A percentile compares a stretch with the other conserved stretches of the same genome.
Conservation (phyloP, 768 basidiomycete species). For the Flagelloscypha sp. region DNA sequence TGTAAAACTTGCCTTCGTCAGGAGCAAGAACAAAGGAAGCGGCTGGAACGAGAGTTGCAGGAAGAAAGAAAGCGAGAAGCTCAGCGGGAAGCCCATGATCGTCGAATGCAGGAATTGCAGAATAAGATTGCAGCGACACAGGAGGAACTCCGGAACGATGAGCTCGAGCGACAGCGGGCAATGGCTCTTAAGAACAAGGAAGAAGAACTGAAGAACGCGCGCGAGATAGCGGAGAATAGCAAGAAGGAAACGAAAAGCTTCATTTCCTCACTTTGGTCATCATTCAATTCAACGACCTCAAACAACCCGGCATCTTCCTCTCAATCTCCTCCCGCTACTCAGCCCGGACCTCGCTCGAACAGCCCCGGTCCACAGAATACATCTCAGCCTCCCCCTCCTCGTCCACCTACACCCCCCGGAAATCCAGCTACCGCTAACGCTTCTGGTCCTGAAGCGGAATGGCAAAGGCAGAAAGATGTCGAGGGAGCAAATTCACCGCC, state of each 20-base stretch:
- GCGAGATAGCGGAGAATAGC: too few relatives aligned
- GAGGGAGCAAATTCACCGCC: slow-evolving; percentile 28
- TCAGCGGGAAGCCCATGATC: slow-evolving; percentile 34
- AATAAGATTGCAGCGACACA: slow-evolving; percentile 27
- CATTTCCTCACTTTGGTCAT: background rate
- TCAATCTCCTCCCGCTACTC: too few relatives aligned
- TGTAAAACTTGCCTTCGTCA: slow-evolving; percentile 45
- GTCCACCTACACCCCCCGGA: background rate
- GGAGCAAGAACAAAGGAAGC: slow-evolving; percentile 30
- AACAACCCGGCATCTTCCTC: background rate
- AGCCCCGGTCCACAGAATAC: too few relatives aligned
- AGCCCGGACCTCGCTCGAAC: too few relatives aligned
- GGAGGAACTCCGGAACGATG: slow-evolving; percentile 21
- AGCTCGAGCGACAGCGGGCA: too few relatives aligned
- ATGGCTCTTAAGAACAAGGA: too few relatives aligned
- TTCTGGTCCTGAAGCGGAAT: slow-evolving; percentile 24
- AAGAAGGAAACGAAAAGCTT: slow-evolving; percentile 16
- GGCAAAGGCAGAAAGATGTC: slow-evolving; percentile 30
- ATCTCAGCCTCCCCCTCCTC: slow-evolving; percentile 8
- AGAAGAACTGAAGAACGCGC: slow-evolving; percentile 17
- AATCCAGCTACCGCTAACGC: slow-evolving; percentile 11
- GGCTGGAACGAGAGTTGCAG: slow-evolving; percentile 29
- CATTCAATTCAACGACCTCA: background rate
- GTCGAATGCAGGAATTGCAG: slow-evolving; percentile 34
- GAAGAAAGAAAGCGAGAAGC: slow-evolving; percentile 37